Evolutionary conservation across 169 alveolate genomes (phyloP).

Genomic region (Eimeria acervulina): DNA sequence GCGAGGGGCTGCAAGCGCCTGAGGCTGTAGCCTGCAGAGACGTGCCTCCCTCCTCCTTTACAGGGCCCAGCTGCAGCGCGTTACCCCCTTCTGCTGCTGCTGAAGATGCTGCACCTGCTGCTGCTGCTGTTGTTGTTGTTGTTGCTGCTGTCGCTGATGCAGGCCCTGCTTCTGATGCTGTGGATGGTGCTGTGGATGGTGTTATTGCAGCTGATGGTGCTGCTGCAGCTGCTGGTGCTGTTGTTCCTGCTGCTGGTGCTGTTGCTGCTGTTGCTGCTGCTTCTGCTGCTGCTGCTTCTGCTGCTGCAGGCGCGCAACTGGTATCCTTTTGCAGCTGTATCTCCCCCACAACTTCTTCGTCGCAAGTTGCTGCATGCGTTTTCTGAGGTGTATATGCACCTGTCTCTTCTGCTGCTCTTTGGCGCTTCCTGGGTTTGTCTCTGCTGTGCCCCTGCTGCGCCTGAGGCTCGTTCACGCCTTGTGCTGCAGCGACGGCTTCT

Average conservation of each 20-base stretch:
- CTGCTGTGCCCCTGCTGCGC: not conserved
- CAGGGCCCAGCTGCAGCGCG: too few relatives aligned
- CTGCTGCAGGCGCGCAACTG: not conserved
- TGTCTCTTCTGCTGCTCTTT: not conserved
- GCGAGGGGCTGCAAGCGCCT: too few relatives aligned
- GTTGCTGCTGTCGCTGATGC: not conserved
- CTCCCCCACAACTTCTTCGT: not conserved
- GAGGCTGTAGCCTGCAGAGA: too few relatives aligned
- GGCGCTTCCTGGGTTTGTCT: conserved; percentile 6
- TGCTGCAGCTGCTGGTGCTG: conserved; percentile 23
- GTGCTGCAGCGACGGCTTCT: not conserved
- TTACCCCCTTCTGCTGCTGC: not conserved
- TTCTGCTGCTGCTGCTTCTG: not conserved
- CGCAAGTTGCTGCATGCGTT: not conserved
- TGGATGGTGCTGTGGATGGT: not conserved
- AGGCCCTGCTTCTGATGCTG: not conserved
- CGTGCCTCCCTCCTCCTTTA: too few relatives aligned
- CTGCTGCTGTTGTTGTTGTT: conserved; percentile 1
- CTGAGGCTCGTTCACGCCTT: not conserved
- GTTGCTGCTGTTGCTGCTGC: conserved; percentile 20
- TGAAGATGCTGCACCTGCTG: conserved; percentile 15
- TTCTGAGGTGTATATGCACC: not conserved
- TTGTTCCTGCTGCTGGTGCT: not conserved
- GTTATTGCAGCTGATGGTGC: not conserved
- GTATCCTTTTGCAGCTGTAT: not conserved